Conservation (phyloP, 2,329 filamentous ascomycete species). For the Graphilbum fragrans region DNA sequence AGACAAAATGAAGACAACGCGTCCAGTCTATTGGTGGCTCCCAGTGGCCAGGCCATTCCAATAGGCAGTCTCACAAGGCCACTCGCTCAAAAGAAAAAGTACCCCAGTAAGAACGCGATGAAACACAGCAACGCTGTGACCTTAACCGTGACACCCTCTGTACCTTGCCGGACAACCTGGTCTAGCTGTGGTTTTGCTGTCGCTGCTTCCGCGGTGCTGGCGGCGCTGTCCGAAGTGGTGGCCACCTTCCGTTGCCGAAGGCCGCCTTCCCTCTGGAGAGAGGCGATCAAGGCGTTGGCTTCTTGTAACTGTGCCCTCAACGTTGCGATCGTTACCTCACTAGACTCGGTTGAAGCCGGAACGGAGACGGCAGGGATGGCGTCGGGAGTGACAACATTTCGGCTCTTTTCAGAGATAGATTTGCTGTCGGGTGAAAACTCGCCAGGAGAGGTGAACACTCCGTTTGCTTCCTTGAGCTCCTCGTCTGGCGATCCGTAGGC, state of each 20-base stretch:
- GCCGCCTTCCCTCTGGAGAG: constrained; percentile 58
- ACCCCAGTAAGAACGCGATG: constrained; percentile 84
- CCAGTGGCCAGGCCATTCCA: too few species aligned
- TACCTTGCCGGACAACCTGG: constrained; percentile 43
- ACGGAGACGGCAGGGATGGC: too few species aligned
- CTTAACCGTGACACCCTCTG: constrained; percentile 75
- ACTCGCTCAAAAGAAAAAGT: constrained; percentile 74
- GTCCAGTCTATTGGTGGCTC: too few species aligned
- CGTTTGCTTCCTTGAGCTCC: constrained; percentile 12
- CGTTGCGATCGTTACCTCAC: constrained; percentile 14
- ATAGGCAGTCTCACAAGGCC: too few species aligned
- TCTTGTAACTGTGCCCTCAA: constrained; percentile 31
- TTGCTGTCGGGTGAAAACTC: constrained; percentile 8
- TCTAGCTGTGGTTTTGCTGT: constrained; percentile 25
- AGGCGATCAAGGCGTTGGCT: constrained; percentile 60
- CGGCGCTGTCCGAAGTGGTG: constrained; percentile 19
- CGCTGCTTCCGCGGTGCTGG: constrained; percentile 19
- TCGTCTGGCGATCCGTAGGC: constrained; percentile 20
- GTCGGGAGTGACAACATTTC: not conserved
- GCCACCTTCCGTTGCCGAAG: constrained; percentile 64
- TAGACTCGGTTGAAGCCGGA: constrained; percentile 1
- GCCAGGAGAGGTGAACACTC: constrained; percentile 7
- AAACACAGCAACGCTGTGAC: constrained; percentile 76
- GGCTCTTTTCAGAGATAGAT: not conserved
- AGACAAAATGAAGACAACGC: too few species aligned